Evolutionary conservation across 2,329 filamentous ascomycete species (phyloP), one percentile per base, ranked within the genome.

Genomic region (Xylaria digitata): DNA sequence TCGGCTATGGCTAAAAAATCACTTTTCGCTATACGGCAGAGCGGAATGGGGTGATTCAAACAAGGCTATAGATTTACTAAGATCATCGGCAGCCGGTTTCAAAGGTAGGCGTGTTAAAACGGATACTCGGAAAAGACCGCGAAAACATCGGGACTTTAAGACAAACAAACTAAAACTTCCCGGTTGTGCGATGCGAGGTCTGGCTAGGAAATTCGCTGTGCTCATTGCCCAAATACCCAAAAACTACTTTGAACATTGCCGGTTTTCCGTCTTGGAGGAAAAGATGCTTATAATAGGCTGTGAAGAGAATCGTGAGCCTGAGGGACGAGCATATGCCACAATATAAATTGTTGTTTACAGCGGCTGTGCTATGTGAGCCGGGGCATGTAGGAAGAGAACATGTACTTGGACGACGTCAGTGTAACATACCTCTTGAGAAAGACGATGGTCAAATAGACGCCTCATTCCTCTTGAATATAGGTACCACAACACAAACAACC

Each of bases 21-120:
- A 21, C 9, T 17, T n/a, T 62, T 63, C 23, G 37, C 34, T 5
- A 43, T 37, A 56, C n/a, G 19, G n/a, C 19, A 57, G 40, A 13
- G 21, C 30, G 55, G 50, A 63, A 69, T 66, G 60, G 6, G 32
- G 37, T 49, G 63, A 55, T 50, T 66, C 34, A 59, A 52, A 32
- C 30, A 30, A 43, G 48, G 58, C 7, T 34, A 63, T 45, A 53
- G 23, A 55, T n/a, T 49, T 48, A 32, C 21, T 48, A 19, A 34
- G 21, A 23, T 53, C 21, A 6, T 43, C 15, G 49, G 37, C 48
- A 26, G 58, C 53, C 13, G 6, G 26, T 57, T 57, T 37, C 19
- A 40, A 57, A 23, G 23, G 45, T 49, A 9, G 52, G 37, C 43
- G 17, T 37, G 46, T 45, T 43, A 43, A 15, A 54, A 42, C 40